These are phyloP conservation scores for Tubosaeta brunneosetosa DNA, from an alignment of 768 basidiomycete genomes.

Conservation along the genomic window DNA sequence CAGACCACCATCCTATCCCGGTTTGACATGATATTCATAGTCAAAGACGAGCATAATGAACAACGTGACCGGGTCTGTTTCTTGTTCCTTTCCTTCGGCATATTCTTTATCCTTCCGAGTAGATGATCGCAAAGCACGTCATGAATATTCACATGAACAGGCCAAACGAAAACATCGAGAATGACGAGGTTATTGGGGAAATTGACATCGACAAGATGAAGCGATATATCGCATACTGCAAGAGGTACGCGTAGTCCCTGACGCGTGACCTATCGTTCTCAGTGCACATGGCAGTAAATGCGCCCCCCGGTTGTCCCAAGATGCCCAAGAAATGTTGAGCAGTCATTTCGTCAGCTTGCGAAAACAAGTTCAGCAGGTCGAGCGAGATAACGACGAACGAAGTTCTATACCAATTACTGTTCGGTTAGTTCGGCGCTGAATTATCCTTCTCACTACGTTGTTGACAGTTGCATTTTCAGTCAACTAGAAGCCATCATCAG, in stretches of 20 bases:
- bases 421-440: conserved; percentile 53
- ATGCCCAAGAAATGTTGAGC: conserved; percentile 94
- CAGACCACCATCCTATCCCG: conserved; percentile 97
- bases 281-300: conserved; percentile 64
- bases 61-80: conserved; percentile 73
- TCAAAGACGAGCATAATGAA: conserved; percentile 97
- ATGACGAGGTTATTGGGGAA: conserved; percentile 72
- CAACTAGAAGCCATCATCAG: conserved; percentile 99
- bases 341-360: conserved; percentile 92
- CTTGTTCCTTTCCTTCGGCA: not conserved
- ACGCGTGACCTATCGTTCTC: conserved; percentile 1
- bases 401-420: conserved; percentile 98
- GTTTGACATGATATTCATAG: conserved; percentile 99
- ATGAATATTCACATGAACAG: conserved; percentile 99
- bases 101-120: conserved; percentile 1
- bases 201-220: conserved; percentile 98
- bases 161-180: conserved; percentile 56
- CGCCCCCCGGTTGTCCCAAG: conserved; percentile 87
- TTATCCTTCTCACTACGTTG: not conserved
- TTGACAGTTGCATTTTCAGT: conserved; percentile 28
- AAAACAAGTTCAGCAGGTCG: conserved; percentile 92
- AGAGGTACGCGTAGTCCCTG: conserved; percentile 52
- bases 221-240: conserved; percentile 93
- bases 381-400: conserved; percentile 94
- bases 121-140: conserved; percentile 96